Evolutionary conservation across 2,329 filamentous ascomycete genomes (phyloP).

Genomic region (Eutypella sp.): DNA sequence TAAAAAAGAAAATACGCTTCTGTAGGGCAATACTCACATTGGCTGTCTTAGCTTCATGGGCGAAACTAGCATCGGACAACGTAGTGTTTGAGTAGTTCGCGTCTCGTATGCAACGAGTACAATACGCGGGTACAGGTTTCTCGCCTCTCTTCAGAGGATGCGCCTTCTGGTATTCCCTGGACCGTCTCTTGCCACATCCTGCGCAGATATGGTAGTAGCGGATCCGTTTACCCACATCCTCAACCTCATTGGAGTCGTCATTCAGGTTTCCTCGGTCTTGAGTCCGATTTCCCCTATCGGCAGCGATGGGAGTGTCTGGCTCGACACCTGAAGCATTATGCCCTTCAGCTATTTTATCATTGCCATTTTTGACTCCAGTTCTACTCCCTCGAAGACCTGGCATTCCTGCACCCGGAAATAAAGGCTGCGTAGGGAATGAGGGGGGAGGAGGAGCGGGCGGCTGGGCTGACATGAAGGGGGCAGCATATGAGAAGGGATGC

Average conservation of each 20-base stretch:
- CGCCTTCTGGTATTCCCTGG: slow-evolving; percentile 15
- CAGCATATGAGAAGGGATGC: slow-evolving; percentile 4
- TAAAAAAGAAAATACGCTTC: neutral
- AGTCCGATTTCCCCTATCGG: neutral
- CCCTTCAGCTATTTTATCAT: too few species aligned
- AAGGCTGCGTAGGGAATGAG: neutral
- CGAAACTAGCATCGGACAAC: slow-evolving; percentile 1
- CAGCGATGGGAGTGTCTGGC: neutral
- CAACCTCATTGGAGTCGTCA: neutral
- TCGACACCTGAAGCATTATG: neutral
- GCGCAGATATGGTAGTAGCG: slow-evolving; percentile 19
- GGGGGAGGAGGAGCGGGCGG: neutral
- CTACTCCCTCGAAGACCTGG: neutral
- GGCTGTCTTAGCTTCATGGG: slow-evolving; percentile 1
- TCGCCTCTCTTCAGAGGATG: slow-evolving; percentile 21
- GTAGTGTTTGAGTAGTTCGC: slow-evolving; percentile 7
- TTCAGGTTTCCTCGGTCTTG: neutral
- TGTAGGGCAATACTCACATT: slow-evolving; percentile 2
- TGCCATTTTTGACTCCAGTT: neutral
- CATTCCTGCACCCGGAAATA: neutral
- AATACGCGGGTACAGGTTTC: slow-evolving; percentile 19
- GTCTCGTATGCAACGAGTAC: slow-evolving; percentile 12
- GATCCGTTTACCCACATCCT: slow-evolving; percentile 14
- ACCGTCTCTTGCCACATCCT: slow-evolving; percentile 21
- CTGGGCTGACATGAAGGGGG: neutral